Base-by-base conservation (phyloP, 2,329 filamentous ascomycete species). In the Blastomyces percursus region DNA sequence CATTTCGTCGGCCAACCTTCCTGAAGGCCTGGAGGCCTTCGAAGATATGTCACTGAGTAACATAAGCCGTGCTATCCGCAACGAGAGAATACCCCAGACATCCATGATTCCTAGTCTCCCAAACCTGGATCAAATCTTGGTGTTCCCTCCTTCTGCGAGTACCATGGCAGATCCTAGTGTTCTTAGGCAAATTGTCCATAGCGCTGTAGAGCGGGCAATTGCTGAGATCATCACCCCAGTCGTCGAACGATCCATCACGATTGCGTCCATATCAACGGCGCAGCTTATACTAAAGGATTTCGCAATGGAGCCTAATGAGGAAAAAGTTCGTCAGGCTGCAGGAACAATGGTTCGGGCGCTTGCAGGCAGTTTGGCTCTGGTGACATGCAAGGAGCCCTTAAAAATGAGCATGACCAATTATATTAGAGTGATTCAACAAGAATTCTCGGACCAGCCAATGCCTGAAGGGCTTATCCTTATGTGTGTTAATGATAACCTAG, bases 261-360 rank as follows among this genome's bases (percentile, higher is more conserved):
- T 99, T 73, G 94, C 94, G 55, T 93, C 93, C 1, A 97, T 99
- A 64, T 96, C 93, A 2, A 96, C 95, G 0, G 89, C 91, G 65
- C 91, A 97, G 74, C 89, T 99, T 76, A 90, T 99, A 51, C 87
- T 90, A 69, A 99, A 99, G 73, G 94, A 99, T 73, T 99, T 97
- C 72, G 89, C 90, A 0, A 95, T 92, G 61, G 95, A 99, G 71
- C 85, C 88, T 2, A 91, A 96, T 70, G 90, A 96, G 76, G 89
- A 90, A 67, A 89, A 90, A 65, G 83, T 97, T 61, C 87, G 91
- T 60, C 88, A 86, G 59, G 89, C 92, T 40, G 93, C 94, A 3
- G 86, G 96, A 67, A 96, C 88, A 66, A 95, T 97, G 86, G 94
- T 96, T 55, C 94, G 96, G 76, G 88, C 92, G 59, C 89, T 96